phyloP scores from a whole-genome alignment of 1,139 yeast genomes.

The Debaryomycetaceae sp. region DNA sequence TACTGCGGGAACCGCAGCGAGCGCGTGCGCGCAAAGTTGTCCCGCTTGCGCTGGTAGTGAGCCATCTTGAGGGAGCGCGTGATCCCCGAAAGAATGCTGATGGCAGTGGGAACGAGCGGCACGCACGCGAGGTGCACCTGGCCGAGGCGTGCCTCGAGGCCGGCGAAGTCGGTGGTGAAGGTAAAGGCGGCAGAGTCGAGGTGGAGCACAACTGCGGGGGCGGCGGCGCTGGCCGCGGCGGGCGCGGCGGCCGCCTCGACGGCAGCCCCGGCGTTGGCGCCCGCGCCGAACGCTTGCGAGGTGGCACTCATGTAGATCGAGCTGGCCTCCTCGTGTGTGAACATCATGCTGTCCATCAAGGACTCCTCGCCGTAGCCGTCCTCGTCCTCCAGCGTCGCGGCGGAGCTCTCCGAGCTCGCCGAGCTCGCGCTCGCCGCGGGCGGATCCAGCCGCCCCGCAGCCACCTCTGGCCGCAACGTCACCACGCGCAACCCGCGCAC shows the following conservation, averaged over 20 bases:
- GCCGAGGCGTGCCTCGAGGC: constrained; percentile 45
- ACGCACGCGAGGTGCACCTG: constrained; percentile 38
- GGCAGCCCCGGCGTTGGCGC: constrained; percentile 13
- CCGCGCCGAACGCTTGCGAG: constrained; percentile 33
- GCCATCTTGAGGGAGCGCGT: constrained; percentile 28
- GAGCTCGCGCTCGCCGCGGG: background rate
- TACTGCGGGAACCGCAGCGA: constrained; percentile 29
- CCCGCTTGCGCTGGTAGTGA: constrained; percentile 27
- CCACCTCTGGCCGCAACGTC: constrained; percentile 35
- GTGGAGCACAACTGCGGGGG: constrained; percentile 19
- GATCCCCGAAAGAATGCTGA: constrained; percentile 28
- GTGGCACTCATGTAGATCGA: constrained; percentile 84
- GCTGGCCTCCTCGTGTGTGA: constrained; percentile 65
- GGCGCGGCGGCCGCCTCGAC: constrained; percentile 8
- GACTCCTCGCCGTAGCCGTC: constrained; percentile 37
- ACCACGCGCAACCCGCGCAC: constrained; percentile 35
- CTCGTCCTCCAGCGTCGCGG: constrained; percentile 20
- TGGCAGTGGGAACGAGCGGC: constrained; percentile 33
- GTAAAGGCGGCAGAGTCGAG: constrained; percentile 41
- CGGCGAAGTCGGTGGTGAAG: constrained; percentile 46
- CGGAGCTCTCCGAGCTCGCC: constrained; percentile 14
- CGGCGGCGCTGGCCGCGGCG: constrained; percentile 12
- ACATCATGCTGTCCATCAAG: constrained; percentile 57
- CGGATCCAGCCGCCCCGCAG: constrained; percentile 22
- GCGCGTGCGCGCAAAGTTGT: constrained; percentile 10